A percentile compares a stretch with the other conserved stretches of the same genome.
Conservation (phyloP, 2,329 filamentous ascomycete species). For the Aspergillus luchuensis region DNA sequence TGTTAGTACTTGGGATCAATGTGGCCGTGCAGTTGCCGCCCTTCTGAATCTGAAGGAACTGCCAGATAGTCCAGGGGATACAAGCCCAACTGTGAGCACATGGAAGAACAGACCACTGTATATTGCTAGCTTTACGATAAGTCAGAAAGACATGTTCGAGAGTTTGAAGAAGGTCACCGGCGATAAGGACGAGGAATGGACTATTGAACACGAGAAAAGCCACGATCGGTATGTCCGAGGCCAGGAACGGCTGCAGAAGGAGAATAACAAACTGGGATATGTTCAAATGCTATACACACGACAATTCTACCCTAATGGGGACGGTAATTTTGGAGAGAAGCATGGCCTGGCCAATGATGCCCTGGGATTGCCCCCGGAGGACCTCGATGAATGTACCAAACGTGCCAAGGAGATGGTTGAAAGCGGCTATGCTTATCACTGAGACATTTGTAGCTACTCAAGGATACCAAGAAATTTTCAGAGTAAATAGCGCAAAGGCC, state of each 20-base stretch:
- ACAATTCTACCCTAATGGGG: slow-evolving; percentile 51
- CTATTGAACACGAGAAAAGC: slow-evolving; percentile 51
- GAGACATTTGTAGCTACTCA: background rate
- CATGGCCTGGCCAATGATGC: slow-evolving; percentile 50
- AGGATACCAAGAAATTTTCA: too few relatives aligned
- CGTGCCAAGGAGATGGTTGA: background rate
- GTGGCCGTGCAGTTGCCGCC: slow-evolving; percentile 54
- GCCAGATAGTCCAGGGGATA: slow-evolving; percentile 9
- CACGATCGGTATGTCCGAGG: slow-evolving; percentile 52
- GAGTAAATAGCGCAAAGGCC: too few relatives aligned
- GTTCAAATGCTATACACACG: slow-evolving; percentile 56
- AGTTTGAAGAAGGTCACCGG: slow-evolving; percentile 59
- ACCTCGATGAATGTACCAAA: slow-evolving; percentile 49
- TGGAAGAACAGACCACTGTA: slow-evolving; percentile 50
- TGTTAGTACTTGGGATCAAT: slow-evolving; percentile 62
- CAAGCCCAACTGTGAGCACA: slow-evolving; percentile 34
- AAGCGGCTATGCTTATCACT: background rate
- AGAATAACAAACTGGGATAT: slow-evolving; percentile 48
- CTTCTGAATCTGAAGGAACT: slow-evolving; percentile 48
- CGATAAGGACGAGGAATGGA: slow-evolving; percentile 62
- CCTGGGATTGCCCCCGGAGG: slow-evolving; percentile 59
- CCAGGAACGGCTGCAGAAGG: slow-evolving; percentile 42
- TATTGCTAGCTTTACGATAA: slow-evolving; percentile 59
- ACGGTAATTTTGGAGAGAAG: slow-evolving; percentile 41
- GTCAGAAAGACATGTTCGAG: slow-evolving; percentile 65